A percentile compares a stretch with the other conserved stretches of the same genome.
phyloP scores from a whole-genome alignment of 306 rosid species.

The Alnus glutinosa region DNA sequence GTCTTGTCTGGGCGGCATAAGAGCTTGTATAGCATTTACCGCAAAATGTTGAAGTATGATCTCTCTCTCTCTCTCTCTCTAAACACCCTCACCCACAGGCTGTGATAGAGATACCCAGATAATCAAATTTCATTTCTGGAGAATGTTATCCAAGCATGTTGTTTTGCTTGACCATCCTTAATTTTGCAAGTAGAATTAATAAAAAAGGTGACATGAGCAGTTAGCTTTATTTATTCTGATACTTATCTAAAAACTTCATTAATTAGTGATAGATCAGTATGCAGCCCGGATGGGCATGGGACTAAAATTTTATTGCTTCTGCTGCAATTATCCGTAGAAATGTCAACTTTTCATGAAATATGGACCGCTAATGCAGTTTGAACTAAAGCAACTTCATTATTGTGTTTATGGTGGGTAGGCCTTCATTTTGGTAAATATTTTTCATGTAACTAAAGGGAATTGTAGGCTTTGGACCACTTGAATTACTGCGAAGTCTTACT shows the following conservation, averaged over 20 bases:
- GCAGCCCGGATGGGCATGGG: neutral
- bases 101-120: neutral
- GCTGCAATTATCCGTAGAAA: neutral
- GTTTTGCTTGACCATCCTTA: slow-evolving; percentile 3
- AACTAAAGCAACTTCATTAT: slow-evolving; percentile 11
- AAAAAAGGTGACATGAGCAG: neutral
- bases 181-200: slow-evolving; percentile 6
- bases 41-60: slow-evolving; percentile 87
- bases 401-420: neutral
- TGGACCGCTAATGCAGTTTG: neutral
- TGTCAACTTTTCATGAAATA: neutral
- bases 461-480: neutral
- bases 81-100: neutral
- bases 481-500: neutral
- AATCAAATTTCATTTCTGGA: slow-evolving; percentile 4
- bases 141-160: neutral
- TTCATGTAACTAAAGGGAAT: neutral
- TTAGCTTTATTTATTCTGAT: neutral
- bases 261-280: neutral
- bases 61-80: slow-evolving; percentile 25
- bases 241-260: neutral
- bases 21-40: slow-evolving; percentile 82
- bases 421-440: neutral
- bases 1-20: slow-evolving; percentile 84
- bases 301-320: slow-evolving; percentile 5